These are phyloP conservation scores for Cynanchum wilfordii DNA, from an alignment of 257 asterid species.

Conservation along the genomic window DNA sequence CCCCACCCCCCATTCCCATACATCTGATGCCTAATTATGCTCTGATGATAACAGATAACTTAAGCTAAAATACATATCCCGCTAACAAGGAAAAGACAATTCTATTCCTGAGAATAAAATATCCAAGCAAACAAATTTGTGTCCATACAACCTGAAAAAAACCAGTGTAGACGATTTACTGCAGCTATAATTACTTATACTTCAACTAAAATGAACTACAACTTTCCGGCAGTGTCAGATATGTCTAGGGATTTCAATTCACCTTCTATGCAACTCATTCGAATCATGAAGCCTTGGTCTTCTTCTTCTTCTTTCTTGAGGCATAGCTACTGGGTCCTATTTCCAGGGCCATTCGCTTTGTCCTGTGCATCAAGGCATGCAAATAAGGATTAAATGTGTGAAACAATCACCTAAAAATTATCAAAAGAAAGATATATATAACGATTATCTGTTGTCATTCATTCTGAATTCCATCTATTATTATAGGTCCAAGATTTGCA, in stretches of 20 bases:
- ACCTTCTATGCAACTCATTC: neutral
- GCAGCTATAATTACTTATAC: neutral
- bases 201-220: neutral
- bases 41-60: neutral
- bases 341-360: conserved; percentile 73
- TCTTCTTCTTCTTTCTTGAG: conserved; percentile 80
- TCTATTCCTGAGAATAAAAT: neutral
- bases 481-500: neutral
- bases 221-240: neutral
- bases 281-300: conserved; percentile 32
- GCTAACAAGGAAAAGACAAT: neutral
- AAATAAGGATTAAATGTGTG: neutral
- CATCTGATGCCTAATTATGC: neutral
- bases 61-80: neutral
- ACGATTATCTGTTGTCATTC: neutral
- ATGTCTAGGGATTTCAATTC: neutral
- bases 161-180: neutral
- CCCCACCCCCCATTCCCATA: too few relatives aligned
- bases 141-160: neutral
- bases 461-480: neutral
- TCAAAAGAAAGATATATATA: neutral
- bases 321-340: conserved; percentile 71
- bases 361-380: conserved; percentile 36
- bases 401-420: neutral
- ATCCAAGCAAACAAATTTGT: conserved; percentile 10